phyloP scores from a whole-genome alignment of 768 basidiomycete genomes.

The Pisolithus marmoratus region DNA sequence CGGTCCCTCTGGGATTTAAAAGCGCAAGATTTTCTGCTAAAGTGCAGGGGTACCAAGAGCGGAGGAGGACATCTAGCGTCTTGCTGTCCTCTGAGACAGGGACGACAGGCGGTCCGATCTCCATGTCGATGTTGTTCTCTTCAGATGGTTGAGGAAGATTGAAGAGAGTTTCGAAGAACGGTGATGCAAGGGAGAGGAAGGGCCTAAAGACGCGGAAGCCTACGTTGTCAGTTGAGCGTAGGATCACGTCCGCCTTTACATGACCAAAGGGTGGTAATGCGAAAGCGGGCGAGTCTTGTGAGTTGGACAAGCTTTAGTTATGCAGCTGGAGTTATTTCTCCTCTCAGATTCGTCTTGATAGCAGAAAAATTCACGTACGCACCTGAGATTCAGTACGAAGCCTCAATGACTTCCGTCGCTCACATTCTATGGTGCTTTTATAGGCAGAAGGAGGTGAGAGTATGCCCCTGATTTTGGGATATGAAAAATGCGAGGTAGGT shows the following conservation, averaged over 20 bases:
- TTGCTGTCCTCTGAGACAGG: slow-evolving; percentile 15
- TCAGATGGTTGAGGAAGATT: slow-evolving; percentile 21
- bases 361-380: too few relatives aligned
- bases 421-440: too few relatives aligned
- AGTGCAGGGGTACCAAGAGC: slow-evolving; percentile 24
- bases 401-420: too few relatives aligned
- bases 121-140: slow-evolving; percentile 1
- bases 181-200: slow-evolving; percentile 30
- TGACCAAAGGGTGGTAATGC: slow-evolving; percentile 20
- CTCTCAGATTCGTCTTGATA: not conserved
- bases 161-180: slow-evolving; percentile 30
- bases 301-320: not conserved
- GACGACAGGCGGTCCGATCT: slow-evolving; percentile 14
- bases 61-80: slow-evolving; percentile 18
- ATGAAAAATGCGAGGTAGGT: too few relatives aligned
- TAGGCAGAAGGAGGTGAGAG: too few relatives aligned
- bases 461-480: too few relatives aligned
- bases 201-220: slow-evolving; percentile 29
- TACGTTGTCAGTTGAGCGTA: slow-evolving; percentile 23
- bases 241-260: slow-evolving; percentile 15
- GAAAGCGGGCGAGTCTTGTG: not conserved
- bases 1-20: slow-evolving; percentile 1
- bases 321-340: not conserved
- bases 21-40: slow-evolving; percentile 13
- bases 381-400: too few relatives aligned